Conservation (phyloP, 208 protist genomes). For the Kentomonas sorsogonicus region DNA sequence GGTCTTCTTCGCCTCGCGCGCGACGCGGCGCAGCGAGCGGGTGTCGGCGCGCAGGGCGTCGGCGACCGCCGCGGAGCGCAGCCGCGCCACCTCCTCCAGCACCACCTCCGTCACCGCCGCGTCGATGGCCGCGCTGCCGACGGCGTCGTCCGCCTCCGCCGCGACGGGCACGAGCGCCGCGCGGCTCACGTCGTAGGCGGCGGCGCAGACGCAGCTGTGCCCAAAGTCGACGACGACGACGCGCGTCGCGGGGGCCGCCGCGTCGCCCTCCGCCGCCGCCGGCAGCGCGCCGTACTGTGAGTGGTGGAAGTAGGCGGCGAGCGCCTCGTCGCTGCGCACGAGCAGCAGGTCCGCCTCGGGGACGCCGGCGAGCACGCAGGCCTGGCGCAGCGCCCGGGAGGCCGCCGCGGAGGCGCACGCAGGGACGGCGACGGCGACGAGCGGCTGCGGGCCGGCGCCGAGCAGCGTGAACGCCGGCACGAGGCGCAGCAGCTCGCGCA, state of each 20-base stretch:
- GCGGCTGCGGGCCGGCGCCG: slow-evolving; percentile 7
- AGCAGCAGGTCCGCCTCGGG: slow-evolving; percentile 32
- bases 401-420: slow-evolving; percentile 15
- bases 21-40: slow-evolving; percentile 46
- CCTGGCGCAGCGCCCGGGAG: slow-evolving; percentile 41
- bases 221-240: slow-evolving; percentile 65
- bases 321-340: slow-evolving; percentile 38
- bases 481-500: slow-evolving; percentile 49
- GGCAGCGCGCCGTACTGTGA: slow-evolving; percentile 41
- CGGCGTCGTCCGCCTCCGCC: slow-evolving; percentile 28
- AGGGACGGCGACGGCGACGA: slow-evolving; percentile 27
- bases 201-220: slow-evolving; percentile 32
- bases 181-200: slow-evolving; percentile 27
- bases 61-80: slow-evolving; percentile 13
- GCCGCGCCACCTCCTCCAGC: slow-evolving; percentile 40
- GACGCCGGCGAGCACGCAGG: slow-evolving; percentile 48
- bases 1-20: slow-evolving; percentile 55
- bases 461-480: slow-evolving; percentile 20
- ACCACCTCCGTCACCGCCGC: slow-evolving; percentile 39
- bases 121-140: slow-evolving; percentile 58
- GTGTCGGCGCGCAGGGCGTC: slow-evolving; percentile 30
- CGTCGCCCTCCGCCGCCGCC: background rate
- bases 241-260: slow-evolving; percentile 14
- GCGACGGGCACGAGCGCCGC: slow-evolving; percentile 27
- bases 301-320: slow-evolving; percentile 62